A percentile compares a stretch with the other conserved stretches of the same genome.
Conservation (phyloP, 2,329 filamentous ascomycete genomes). For the Trichoderma endophyticum region DNA sequence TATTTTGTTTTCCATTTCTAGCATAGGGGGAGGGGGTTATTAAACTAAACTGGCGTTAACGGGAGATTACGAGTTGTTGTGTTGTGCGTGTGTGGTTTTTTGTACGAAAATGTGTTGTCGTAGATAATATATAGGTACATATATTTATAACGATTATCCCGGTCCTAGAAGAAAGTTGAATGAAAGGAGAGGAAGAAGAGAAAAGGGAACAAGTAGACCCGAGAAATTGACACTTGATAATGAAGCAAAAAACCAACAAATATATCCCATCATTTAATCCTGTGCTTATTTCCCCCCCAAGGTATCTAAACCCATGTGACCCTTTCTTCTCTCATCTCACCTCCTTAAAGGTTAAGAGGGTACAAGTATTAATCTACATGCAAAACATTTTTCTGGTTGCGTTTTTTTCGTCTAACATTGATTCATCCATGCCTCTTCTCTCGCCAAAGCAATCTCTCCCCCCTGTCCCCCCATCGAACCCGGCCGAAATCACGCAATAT, state of each 20-base stretch:
- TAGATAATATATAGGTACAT: conserved; percentile 22
- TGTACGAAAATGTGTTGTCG: conserved; percentile 30
- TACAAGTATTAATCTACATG: conserved; percentile 16
- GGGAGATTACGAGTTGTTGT: neutral
- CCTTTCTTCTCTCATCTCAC: conserved; percentile 1
- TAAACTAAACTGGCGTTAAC: neutral
- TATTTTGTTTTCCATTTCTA: conserved; percentile 30
- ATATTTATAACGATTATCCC: neutral
- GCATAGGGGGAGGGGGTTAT: conserved; percentile 32
- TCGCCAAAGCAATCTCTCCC: neutral
- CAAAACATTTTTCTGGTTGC: neutral
- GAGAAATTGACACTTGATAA: neutral
- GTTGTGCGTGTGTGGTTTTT: conserved; percentile 28
- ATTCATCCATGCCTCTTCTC: neutral
- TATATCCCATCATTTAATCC: conserved; percentile 26
- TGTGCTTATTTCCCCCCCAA: conserved; percentile 28
- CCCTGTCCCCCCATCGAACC: neutral
- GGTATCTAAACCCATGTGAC: conserved; percentile 29
- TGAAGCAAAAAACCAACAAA: conserved; percentile 12
- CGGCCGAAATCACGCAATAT: conserved; percentile 39
- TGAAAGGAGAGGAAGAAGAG: neutral
- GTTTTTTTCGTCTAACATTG: neutral
- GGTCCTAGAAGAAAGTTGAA: neutral
- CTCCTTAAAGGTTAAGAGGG: neutral
- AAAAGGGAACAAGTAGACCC: conserved; percentile 21